These are phyloP conservation scores for Capsella rubella DNA, from an alignment of 441 rosid species.

Conservation along the genomic window DNA sequence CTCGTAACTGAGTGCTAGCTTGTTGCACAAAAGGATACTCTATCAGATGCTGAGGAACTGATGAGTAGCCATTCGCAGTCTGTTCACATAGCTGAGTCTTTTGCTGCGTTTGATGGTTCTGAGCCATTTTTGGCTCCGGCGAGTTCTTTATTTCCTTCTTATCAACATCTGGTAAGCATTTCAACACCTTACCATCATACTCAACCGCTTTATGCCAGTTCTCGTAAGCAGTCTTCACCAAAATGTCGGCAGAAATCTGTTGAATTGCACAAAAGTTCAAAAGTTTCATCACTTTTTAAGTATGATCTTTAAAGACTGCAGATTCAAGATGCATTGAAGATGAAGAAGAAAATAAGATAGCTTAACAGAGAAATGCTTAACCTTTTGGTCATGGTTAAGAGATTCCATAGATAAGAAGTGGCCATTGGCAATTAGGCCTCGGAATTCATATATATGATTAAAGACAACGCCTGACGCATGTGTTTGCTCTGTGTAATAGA, in stretches of 20 bases:
- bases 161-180: conserved; percentile 42
- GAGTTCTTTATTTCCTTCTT: conserved; percentile 49
- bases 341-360: not conserved
- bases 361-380: conserved; percentile 31
- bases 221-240: conserved; percentile 86
- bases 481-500: conserved; percentile 71
- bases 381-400: conserved; percentile 86
- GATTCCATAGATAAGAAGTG: conserved; percentile 79
- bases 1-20: conserved; percentile 40
- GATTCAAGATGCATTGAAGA: not conserved
- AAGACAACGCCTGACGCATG: conserved; percentile 72
- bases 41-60: conserved; percentile 52
- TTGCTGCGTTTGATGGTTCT: conserved; percentile 48
- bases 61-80: conserved; percentile 21
- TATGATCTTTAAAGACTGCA: conserved; percentile 6
- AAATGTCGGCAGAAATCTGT: conserved; percentile 82
- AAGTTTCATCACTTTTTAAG: not conserved
- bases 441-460: conserved; percentile 84
- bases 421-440: conserved; percentile 70
- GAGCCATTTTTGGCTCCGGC: conserved; percentile 35
- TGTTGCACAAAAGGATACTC: conserved; percentile 59
- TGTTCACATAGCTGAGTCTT: conserved; percentile 45
- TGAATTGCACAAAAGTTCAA: conserved; percentile 14
- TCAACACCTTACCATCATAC: conserved; percentile 78
- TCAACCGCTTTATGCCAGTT: conserved; percentile 88